Base-by-base conservation (phyloP, 2,329 filamentous ascomycete species). In the Colletotrichum trifolii region DNA sequence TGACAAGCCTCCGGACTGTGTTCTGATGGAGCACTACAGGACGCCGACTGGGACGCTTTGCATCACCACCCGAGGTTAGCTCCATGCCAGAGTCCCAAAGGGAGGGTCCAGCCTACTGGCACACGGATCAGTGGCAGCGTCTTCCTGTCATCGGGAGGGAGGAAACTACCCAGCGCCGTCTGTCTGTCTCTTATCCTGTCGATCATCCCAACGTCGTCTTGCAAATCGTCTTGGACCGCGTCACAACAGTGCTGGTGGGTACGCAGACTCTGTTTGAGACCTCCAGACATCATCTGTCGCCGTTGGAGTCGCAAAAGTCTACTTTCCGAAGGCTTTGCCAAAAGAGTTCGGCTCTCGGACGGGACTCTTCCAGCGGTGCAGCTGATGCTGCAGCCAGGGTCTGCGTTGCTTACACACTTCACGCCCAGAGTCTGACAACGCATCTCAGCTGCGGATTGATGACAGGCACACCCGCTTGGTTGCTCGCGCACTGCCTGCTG, bases 41-140 rank as follows among this genome's bases (percentile, higher is more conserved):
- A 47, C 25, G 58, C 46, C 62, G n/a, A 12, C 25, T 62, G 25
- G 45, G 35, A 42, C 63, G 49, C 60, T 64, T 64, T 60, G 46
- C 64, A 60, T 60, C 54, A 64, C 64, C 49, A 43, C 3, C 45
- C 35, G 10, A 55, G 52, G 39, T 36, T 35, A 63, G 46, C 52
- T 38, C 33, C 25, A 6, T 36, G 48, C 10, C 13, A 7, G 17
- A 13, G 13, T 43, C n/a, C 35, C 52, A 17, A 13, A 15, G 10
- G 34, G 46, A 49, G 39, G 39, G 13, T 2, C 17, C 43, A 53
- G 25, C 42, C 11, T 2, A n/a, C 39, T 6, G 13, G 13, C 8
- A 25, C 13, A 10, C 39, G 15, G 47, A 25, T 46, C 25, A 35
- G 46, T 10, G 38, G n/a, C 4, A 54, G 47, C 25, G 25, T 50